Conservation (phyloP, 2,329 filamentous ascomycete genomes). For the Incumbomyces delicatus region DNA sequence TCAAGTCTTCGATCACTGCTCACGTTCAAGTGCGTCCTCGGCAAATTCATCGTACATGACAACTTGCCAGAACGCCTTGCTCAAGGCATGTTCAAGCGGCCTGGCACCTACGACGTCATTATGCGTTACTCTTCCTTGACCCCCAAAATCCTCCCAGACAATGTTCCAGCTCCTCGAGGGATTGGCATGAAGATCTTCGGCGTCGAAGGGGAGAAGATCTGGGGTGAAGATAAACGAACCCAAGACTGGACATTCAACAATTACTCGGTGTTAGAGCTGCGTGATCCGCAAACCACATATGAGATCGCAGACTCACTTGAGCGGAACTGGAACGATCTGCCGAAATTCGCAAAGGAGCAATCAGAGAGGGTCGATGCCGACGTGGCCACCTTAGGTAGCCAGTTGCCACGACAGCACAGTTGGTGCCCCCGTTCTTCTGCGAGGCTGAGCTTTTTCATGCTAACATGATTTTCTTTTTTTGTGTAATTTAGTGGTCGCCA, state of each 20-base stretch:
- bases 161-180: conserved; percentile 13
- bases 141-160: conserved; percentile 14
- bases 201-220: conserved; percentile 15
- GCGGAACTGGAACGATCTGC: conserved; percentile 13
- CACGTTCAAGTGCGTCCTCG: conserved; percentile 11
- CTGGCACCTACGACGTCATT: conserved; percentile 16
- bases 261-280: conserved; percentile 15
- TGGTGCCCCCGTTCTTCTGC: neutral
- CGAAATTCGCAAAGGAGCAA: conserved; percentile 13
- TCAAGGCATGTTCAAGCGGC: conserved; percentile 16
- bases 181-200: conserved; percentile 18
- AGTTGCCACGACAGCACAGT: conserved; percentile 14
- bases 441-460: too few relatives aligned
- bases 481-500: conserved; percentile 14
- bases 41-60: conserved; percentile 15
- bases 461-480: too few relatives aligned
- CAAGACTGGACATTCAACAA: conserved; percentile 18
- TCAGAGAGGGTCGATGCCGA: conserved; percentile 11
- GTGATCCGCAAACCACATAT: conserved; percentile 11
- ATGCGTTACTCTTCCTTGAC: conserved; percentile 18
- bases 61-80: conserved; percentile 13
- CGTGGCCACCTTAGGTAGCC: conserved; percentile 8
- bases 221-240: conserved; percentile 16
- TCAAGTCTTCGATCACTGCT: too few relatives aligned
- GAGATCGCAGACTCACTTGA: conserved; percentile 15